Base-by-base conservation (phyloP, 73 alveolate species). In the Effrenium voratum region DNA sequence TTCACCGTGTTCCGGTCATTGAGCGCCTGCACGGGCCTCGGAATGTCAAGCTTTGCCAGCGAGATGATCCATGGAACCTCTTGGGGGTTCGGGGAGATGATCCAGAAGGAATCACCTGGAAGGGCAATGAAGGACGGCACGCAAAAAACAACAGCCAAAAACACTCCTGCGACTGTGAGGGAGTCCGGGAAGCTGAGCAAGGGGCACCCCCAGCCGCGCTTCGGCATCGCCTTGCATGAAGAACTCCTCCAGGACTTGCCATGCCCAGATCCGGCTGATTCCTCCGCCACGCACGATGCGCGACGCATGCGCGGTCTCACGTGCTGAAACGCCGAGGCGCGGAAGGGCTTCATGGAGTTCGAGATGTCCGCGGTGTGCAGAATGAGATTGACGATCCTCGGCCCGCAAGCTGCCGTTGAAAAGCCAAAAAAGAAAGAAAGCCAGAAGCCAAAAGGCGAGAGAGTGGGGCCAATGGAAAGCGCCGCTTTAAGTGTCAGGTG, bases 221-320 rank as follows among this genome's bases (percentile, higher is more conserved):
- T 91, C 98, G 1, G 90, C 90, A 28, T 91, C 98, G 24, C 98
- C 98, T 72, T 91, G 98, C 60, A 91, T 50, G 66, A 91, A 91
- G 98, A 68, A 68, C 60, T 91, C 98, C 60, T 91, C 98, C 75
- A 91, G 90, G n/a, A 91, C 91, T 49, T 91, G 98, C 98, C 98
- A 91, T 2, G 98, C 87, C 98, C 98, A 91, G 36, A 91, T 73
- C 5, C 98, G 85, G 77, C 98, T 72, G 76, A 91, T 91, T 5
- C 94, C 94, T 86, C 28, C 73, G 57, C 40, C 49, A 73, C 15
- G 83, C n/a, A n/a, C n/a, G n/a, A n/a, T n/a, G n/a, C n/a, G n/a
- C n/a, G n/a, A n/a, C 28, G 72, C 16, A 57, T 22, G n/a, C 72
- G 28, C 72, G 28, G 72, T 30, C 72, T 30, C 72, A 57, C 72